Conservation (phyloP, 2,329 filamentous ascomycete species). For the Lecanosticta acicola region DNA sequence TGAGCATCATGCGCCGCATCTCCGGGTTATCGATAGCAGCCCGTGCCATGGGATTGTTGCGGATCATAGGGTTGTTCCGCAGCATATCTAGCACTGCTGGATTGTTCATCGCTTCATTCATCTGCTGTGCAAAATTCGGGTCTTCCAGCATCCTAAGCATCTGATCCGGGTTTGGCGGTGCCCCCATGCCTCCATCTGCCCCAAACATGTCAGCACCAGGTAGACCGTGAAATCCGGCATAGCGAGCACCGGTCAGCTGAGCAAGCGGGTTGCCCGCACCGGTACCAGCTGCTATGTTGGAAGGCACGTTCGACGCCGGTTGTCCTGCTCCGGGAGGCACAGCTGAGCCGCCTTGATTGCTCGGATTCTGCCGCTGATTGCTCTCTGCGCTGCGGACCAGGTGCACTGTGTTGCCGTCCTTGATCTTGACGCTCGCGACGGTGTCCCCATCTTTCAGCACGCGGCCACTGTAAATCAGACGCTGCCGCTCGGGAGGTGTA, state of each 20-base stretch:
- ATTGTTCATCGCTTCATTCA: slow-evolving; percentile 94
- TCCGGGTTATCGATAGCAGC: slow-evolving; percentile 83
- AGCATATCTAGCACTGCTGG: slow-evolving; percentile 88
- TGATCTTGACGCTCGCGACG: slow-evolving; percentile 84
- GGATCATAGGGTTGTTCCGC: slow-evolving; percentile 60
- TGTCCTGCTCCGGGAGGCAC: slow-evolving; percentile 39
- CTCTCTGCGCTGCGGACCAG: slow-evolving; percentile 94
- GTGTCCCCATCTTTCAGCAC: slow-evolving; percentile 94
- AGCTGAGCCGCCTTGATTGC: slow-evolving; percentile 43
- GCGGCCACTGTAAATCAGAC: slow-evolving; percentile 93
- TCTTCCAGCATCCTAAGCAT: slow-evolving; percentile 82
- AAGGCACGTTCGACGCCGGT: slow-evolving; percentile 58
- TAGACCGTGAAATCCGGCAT: slow-evolving; percentile 84
- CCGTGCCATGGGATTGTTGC: slow-evolving; percentile 81
- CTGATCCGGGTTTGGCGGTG: slow-evolving; percentile 73
- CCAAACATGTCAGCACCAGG: slow-evolving; percentile 86
- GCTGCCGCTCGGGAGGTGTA: slow-evolving; percentile 79
- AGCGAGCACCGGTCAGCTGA: slow-evolving; percentile 84
- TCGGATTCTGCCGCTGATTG: slow-evolving; percentile 60
- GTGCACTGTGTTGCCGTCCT: slow-evolving; percentile 90
- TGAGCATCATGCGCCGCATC: slow-evolving; percentile 88
- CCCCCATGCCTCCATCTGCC: slow-evolving; percentile 91
- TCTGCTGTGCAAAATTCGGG: slow-evolving; percentile 75
- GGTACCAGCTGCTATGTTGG: slow-evolving; percentile 73
- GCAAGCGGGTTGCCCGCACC: slow-evolving; percentile 83